Evolutionary conservation across 73 alveolate species (phyloP), one percentile per base, ranked within the genome.

Genomic region (Paraurostyla sp.): DNA sequence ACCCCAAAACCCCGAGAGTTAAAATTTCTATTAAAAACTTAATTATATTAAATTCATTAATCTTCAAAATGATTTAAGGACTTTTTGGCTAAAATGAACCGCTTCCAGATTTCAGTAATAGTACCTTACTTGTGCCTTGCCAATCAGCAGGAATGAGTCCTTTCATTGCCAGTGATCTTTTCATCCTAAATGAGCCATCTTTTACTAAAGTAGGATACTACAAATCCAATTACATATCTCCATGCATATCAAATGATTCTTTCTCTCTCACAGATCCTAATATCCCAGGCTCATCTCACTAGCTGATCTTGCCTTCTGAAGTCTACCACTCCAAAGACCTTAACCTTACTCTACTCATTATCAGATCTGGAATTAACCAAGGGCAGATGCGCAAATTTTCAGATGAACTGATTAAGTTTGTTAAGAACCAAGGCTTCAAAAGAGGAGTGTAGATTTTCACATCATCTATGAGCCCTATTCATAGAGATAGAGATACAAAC

Each of bases 401-500:
- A 7, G 78, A 80, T 50, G 90, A 80, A 56, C 81, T 80, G 11
- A 58, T 30, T 15, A 32, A 4, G 13, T 57, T 50, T 16, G 62
- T 56, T 9, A 56, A 80, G n/a, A 9, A 36, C 6, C 20, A 32
- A 2, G 63, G 62, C 36, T 54, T 80, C 41, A 7, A 36, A 22
- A 80, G 25, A 11, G 63, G 54, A 23, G 57, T 15, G n/a, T n/a
- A n/a, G 1, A 23, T 80, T 9, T n/a, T 80, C 18, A 9, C 90
- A 16, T 51, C 90, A 2, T 57, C 90, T 35, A 6, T 80, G 36
- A 56, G 46, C 48, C 90, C 90, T 41, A 27, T 80, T 20, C 35
- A 35, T 4, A 56, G 90, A 80, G 81, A 54, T 57, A 80, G 90
- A 80, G 63, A 80, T 22, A 9, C 81, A 3, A 80, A 80, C 35